Percentiles rank a stretch among this genome's conserved stretches.
These are phyloP conservation scores for carrot (Daucus carota) DNA, from an alignment of 129 eudicot species.

Conservation along the genomic window DNA sequence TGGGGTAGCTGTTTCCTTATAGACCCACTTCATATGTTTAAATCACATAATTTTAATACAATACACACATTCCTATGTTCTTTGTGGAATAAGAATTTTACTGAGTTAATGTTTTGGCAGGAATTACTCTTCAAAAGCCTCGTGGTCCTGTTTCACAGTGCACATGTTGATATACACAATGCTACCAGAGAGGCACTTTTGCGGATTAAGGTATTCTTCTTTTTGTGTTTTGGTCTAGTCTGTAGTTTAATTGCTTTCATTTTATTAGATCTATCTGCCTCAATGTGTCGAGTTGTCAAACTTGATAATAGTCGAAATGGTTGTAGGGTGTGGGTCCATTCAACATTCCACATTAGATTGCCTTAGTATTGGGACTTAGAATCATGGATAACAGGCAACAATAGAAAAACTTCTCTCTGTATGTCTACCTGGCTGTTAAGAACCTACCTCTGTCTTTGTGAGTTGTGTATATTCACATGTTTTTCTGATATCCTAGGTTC, in stretches of 20 bases:
- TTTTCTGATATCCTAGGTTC: too few species aligned
- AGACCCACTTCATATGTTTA: neutral
- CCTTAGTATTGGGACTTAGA: neutral
- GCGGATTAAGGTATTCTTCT: conserved; percentile 42
- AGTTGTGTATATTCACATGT: too few species aligned
- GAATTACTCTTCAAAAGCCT: conserved; percentile 53
- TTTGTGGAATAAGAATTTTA: neutral
- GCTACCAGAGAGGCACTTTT: conserved; percentile 57
- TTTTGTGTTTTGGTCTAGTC: neutral
- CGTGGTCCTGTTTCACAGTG: conserved; percentile 47
- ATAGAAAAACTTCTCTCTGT: too few species aligned
- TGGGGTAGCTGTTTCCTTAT: neutral
- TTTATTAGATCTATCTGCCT: neutral
- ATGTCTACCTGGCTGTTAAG: too few species aligned
- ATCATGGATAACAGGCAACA: neutral
- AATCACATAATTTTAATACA: neutral
- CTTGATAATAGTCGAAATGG: neutral
- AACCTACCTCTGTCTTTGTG: too few species aligned
- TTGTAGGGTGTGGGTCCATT: neutral
- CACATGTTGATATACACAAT: conserved; percentile 51
- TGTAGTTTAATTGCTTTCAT: neutral
- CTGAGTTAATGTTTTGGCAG: conserved; percentile 29
- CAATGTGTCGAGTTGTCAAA: neutral
- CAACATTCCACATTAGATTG: neutral
- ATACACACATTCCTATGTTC: neutral